Evolutionary conservation across 176 grass and related monocot genomes (phyloP), one percentile per base, ranked within the genome.

Genomic region (Hyparrhenia diplandra): DNA sequence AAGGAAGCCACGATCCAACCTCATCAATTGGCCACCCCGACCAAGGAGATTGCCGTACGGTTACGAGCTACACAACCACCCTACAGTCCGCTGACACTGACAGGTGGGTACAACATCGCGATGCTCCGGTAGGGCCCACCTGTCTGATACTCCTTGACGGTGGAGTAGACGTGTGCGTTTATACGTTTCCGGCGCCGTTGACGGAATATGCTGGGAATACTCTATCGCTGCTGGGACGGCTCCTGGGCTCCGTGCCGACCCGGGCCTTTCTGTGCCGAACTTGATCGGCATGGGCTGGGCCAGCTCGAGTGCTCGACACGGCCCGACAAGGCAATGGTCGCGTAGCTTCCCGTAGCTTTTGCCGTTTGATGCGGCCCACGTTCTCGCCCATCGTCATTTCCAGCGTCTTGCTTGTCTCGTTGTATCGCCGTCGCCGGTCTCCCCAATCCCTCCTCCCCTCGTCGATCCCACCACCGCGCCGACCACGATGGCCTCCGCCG

Each of bases 401-500:
- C 51, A 84, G 76, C 49, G 5, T 80, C 61, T 75, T n/a, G n/a
- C n/a, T n/a, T 28, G 8, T 75, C 62, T 80, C 21, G 13, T 43
- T 42, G 82, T 57, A 37, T 12, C 43, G 60, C n/a, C n/a, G n/a
- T n/a, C n/a, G 71, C 16, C 27, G 70, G 57, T 81, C 82, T 24
- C n/a, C 8, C 82, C 32, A 16, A 51, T 35, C 12, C 72, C 27
- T 17, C 28, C 13, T 0, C 62, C 8, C 10, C 31, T 65, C 71
- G 42, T 46, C 57, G 77, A 65, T 41, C 47, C 23, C 69, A 40
- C 76, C 69, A 32, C 77, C 68, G 36, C 30, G 23, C 67, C 57
- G 73, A 71, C 23, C 64, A 16, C 72, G 61, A 89, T 89, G 88
- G 87, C 87, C 58, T 46, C 69, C 69, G 71, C 73, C 73, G 73